Percentiles rank a stretch among this genome's conserved stretches.
These are phyloP conservation scores for Sphaerulina populicola DNA, from an alignment of 2,329 filamentous ascomycete genomes.

Conservation along the genomic window DNA sequence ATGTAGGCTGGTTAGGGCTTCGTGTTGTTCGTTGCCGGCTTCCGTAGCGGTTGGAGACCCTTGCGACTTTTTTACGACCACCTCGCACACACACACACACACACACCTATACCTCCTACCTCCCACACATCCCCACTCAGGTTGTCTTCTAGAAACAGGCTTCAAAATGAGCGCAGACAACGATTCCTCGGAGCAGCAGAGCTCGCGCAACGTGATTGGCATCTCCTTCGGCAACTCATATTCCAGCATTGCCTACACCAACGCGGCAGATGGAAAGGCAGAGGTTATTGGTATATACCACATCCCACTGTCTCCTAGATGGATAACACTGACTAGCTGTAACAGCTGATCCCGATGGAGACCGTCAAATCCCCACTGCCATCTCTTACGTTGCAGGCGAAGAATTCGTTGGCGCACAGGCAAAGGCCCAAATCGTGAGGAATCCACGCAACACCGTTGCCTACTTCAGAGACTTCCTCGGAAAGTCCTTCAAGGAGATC, in stretches of 20 bases:
- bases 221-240: constrained; percentile 98
- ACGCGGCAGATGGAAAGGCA: constrained; percentile 72
- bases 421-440: constrained; percentile 85
- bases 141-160: not conserved
- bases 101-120: too few species aligned
- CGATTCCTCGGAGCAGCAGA: constrained; percentile 35
- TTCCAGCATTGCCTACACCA: constrained; percentile 88
- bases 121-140: not conserved
- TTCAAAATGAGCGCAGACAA: constrained; percentile 45
- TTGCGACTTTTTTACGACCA: not conserved
- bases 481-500: constrained; percentile 90
- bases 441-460: constrained; percentile 89
- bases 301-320: not conserved
- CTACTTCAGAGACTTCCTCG: constrained; percentile 92
- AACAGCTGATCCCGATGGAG: constrained; percentile 88
- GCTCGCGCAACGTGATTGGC: constrained; percentile 60
- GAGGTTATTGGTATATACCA: constrained; percentile 61
- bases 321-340: not conserved
- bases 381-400: constrained; percentile 93
- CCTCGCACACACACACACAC: not conserved
- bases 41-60: too few species aligned
- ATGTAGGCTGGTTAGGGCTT: too few species aligned
- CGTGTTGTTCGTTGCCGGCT: too few species aligned
- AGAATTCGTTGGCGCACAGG: constrained; percentile 92
- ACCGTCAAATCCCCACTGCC: constrained; percentile 92